phyloP scores from a whole-genome alignment of 352 stramenopile species.

The Pythium biforme region DNA sequence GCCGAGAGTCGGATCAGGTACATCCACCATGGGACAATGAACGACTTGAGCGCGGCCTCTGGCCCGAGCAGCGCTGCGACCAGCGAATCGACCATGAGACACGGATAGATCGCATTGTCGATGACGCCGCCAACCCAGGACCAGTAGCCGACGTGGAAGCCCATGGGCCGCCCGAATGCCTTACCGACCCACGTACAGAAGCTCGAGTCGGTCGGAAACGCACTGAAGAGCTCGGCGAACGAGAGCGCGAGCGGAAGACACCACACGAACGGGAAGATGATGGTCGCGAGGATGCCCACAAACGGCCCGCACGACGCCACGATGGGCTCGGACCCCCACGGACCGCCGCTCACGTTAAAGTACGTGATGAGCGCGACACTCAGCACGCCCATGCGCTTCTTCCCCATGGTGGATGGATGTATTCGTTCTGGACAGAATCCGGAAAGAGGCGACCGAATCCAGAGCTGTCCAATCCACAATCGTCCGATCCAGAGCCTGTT shows the following conservation, averaged over 20 bases:
- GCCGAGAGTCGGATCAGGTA: constrained; percentile 45
- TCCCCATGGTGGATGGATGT: not conserved
- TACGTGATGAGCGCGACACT: constrained; percentile 85
- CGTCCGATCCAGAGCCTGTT: not conserved
- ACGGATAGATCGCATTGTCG: constrained; percentile 82
- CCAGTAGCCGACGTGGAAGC: constrained; percentile 85
- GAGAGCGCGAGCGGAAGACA: constrained; percentile 65
- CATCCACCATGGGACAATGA: constrained; percentile 52
- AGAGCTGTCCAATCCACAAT: not conserved
- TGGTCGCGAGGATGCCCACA: constrained; percentile 53
- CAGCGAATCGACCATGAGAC: constrained; percentile 67
- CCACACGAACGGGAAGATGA: constrained; percentile 70
- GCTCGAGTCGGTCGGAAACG: constrained; percentile 66
- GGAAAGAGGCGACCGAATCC: not conserved
- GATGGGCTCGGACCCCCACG: constrained; percentile 94
- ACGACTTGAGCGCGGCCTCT: constrained; percentile 25
- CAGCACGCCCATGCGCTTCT: constrained; percentile 57
- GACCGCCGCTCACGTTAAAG: constrained; percentile 90
- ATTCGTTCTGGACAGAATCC: not conserved
- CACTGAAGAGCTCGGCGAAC: constrained; percentile 72
- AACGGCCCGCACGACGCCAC: constrained; percentile 86
- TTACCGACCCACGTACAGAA: constrained; percentile 79
- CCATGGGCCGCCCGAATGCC: constrained; percentile 70
- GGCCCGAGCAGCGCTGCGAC: constrained; percentile 39
- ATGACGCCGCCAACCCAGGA: constrained; percentile 79